phyloP scores from a whole-genome alignment of 2,329 filamentous ascomycete genomes.

The Xylaria sp. region DNA sequence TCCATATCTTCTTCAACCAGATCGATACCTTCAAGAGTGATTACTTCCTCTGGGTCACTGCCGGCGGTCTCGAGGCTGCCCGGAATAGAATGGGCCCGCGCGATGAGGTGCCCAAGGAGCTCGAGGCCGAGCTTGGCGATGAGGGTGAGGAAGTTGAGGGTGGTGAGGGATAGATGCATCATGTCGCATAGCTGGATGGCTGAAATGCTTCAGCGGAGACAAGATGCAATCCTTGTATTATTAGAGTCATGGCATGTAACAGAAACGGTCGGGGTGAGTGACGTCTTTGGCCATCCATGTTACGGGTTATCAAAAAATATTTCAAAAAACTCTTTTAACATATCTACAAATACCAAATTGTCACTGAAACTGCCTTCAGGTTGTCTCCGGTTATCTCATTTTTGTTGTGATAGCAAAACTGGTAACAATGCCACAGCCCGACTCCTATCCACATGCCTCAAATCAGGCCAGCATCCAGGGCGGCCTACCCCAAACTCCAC shows the following conservation, averaged over 20 bases:
- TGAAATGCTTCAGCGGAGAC: background rate
- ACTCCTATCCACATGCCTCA: no score
- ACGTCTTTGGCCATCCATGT: no score
- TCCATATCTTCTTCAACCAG: conserved; percentile 74
- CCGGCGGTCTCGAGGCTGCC: conserved; percentile 59
- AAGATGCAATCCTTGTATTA: background rate
- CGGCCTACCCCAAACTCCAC: no score
- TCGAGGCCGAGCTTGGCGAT: conserved; percentile 44
- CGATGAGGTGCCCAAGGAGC: conserved; percentile 36
- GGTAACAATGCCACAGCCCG: no score
- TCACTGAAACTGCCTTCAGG: no score
- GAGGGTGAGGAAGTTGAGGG: conserved; percentile 48
- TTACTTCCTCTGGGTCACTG: conserved; percentile 70
- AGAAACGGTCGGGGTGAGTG: background rate
- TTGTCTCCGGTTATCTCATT: no score
- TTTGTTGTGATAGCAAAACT: no score
- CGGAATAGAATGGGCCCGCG: conserved; percentile 42
- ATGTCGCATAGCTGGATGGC: background rate
- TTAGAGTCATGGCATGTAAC: background rate
- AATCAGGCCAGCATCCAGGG: no score
- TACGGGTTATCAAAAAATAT: no score
- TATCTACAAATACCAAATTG: no score
- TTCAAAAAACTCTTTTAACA: no score
- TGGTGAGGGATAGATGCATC: conserved; percentile 32
- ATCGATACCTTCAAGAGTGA: conserved; percentile 68